phyloP scores from a whole-genome alignment of 495 filamentous ascomycete species.

The Massariosphaeria phaeospora region DNA sequence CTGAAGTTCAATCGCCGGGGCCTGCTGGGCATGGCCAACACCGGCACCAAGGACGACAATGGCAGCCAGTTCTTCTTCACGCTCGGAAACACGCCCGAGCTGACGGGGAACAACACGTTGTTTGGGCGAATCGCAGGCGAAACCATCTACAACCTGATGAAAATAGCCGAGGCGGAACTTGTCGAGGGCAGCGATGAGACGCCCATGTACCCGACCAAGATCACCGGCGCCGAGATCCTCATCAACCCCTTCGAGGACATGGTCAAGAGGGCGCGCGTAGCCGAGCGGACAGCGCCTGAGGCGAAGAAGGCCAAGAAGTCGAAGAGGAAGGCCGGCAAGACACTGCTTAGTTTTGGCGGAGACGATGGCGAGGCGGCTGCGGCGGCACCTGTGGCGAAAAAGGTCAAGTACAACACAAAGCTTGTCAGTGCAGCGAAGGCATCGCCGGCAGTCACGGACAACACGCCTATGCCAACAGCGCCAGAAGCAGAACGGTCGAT shows the following conservation, averaged over 20 bases:
- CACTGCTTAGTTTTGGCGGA: conserved; percentile 81
- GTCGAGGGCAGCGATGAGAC: conserved; percentile 66
- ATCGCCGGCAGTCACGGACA: conserved; percentile 22
- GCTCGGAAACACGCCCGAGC: conserved; percentile 71
- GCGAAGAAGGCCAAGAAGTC: conserved; percentile 62
- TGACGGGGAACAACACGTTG: conserved; percentile 65
- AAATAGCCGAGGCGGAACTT: conserved; percentile 83
- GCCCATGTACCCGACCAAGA: conserved; percentile 79
- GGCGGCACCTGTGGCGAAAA: conserved; percentile 62
- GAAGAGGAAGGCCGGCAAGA: conserved; percentile 75
- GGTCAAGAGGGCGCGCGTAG: conserved; percentile 59
- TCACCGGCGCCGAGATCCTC: conserved; percentile 74
- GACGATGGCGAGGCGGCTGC: conserved; percentile 72
- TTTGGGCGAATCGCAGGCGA: conserved; percentile 92
- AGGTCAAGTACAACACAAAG: conserved; percentile 84
- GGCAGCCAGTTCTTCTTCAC: conserved; percentile 98
- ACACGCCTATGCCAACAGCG: conserved; percentile 30
- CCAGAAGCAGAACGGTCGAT: conserved; percentile 35
- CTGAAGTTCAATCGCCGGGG: conserved; percentile 91
- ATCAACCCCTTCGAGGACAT: conserved; percentile 89
- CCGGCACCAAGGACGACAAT: conserved; percentile 68
- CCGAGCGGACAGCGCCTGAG: conserved; percentile 40
- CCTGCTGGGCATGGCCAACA: conserved; percentile 88
- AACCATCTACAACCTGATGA: conserved; percentile 90
- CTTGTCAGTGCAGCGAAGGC: conserved; percentile 61